Evolutionary conservation across 2,329 filamentous ascomycete species (phyloP).

Genomic region (Hymenoscyphus salicellus): DNA sequence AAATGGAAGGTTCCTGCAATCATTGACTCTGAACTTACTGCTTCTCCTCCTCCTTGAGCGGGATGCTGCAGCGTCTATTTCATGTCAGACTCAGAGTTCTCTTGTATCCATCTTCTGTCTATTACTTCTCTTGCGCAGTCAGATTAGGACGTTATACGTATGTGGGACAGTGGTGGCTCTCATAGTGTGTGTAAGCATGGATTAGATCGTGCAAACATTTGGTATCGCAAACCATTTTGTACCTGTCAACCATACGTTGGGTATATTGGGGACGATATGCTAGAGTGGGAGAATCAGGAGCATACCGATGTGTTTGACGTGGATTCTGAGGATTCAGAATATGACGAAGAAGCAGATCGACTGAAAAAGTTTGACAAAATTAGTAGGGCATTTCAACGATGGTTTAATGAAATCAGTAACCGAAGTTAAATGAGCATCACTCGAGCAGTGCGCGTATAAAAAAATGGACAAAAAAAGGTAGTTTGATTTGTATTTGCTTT

Average conservation of each 20-base stretch:
- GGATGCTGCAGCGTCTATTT: neutral
- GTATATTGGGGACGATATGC: neutral
- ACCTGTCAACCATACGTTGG: neutral
- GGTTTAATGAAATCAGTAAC: neutral
- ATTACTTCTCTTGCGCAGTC: too few species aligned
- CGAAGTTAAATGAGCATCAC: neutral
- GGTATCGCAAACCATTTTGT: slow-evolving; percentile 4
- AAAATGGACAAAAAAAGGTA: neutral
- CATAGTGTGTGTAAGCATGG: neutral
- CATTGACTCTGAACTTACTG: slow-evolving; percentile 6
- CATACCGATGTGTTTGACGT: slow-evolving; percentile 5
- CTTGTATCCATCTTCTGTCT: too few species aligned
- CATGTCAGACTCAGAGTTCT: too few species aligned
- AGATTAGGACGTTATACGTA: neutral
- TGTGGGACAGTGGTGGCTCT: neutral
- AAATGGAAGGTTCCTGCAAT: slow-evolving; percentile 4
- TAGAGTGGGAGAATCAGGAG: slow-evolving; percentile 1
- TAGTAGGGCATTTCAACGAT: neutral
- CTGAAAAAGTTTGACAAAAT: neutral
- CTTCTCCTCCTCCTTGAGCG: neutral
- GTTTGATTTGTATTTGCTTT: too few species aligned
- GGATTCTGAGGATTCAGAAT: neutral
- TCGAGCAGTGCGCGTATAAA: too few species aligned
- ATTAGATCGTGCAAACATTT: neutral
- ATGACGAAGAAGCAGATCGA: neutral